Conservation (phyloP, 257 asterid species). For the Plectranthus barbatus region DNA sequence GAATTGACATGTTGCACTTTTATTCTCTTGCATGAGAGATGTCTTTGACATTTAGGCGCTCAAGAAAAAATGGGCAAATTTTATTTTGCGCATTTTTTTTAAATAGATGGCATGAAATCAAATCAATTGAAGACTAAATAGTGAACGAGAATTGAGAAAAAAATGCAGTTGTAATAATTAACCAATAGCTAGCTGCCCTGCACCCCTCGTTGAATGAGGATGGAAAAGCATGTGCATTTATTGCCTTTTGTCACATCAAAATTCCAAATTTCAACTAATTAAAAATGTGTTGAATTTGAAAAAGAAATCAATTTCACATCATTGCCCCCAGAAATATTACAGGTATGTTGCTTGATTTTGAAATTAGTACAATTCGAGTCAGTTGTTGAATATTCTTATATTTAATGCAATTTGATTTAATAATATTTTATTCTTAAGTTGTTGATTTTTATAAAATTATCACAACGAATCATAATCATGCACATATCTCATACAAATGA, state of each 20-base stretch:
- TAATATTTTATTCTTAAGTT: too few species aligned
- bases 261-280: constrained; percentile 3
- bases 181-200: constrained; percentile 6
- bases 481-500: too few species aligned
- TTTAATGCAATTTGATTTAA: too few species aligned
- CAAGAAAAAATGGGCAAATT: not conserved
- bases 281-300: not conserved
- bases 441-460: too few species aligned
- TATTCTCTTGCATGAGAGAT: too few species aligned
- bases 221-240: constrained; percentile 21
- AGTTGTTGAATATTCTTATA: not conserved
- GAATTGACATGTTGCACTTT: not conserved
- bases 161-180: constrained; percentile 21
- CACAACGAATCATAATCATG: too few species aligned
- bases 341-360: not conserved
- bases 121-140: not conserved
- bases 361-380: not conserved
- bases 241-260: constrained; percentile 15
- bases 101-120: not conserved
- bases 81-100: not conserved
- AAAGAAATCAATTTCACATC: constrained; percentile 1
- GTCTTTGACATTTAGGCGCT: too few species aligned
- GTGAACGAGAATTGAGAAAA: not conserved
- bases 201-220: constrained; percentile 1
- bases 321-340: not conserved